phyloP scores from a whole-genome alignment of 495 filamentous ascomycete species.

The Penicillium riverlandense region DNA sequence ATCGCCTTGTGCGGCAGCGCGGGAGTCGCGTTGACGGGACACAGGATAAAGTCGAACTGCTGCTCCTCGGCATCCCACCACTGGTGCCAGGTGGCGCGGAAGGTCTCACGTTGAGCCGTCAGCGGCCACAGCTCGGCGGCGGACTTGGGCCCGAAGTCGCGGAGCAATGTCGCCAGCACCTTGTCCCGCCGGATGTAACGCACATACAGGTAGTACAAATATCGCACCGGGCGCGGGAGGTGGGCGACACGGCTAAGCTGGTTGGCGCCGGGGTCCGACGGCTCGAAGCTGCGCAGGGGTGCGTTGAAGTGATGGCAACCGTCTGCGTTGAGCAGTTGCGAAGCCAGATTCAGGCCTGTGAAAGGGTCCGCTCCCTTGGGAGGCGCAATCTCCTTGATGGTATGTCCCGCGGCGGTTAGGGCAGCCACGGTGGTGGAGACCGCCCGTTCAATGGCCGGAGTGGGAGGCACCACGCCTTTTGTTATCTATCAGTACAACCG shows the following conservation, averaged over 20 bases:
- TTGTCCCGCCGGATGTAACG: constrained; percentile 70
- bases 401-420: constrained; percentile 64
- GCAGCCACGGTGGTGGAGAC: constrained; percentile 62
- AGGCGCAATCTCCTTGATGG: constrained; percentile 63
- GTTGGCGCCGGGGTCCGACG: constrained; percentile 69
- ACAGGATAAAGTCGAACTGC: constrained; percentile 71
- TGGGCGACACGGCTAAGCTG: constrained; percentile 66
- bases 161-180: constrained; percentile 71
- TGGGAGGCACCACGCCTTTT: constrained; percentile 67
- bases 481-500: constrained; percentile 4
- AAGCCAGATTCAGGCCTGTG: constrained; percentile 70
- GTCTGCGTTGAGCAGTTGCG: constrained; percentile 81
- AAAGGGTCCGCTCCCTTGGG: constrained; percentile 56
- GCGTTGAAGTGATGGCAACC: constrained; percentile 76
- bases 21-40: constrained; percentile 84
- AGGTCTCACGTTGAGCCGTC: constrained; percentile 67
- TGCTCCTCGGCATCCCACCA: constrained; percentile 68
- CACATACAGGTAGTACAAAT: constrained; percentile 82
- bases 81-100: constrained; percentile 67
- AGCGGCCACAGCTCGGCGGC: constrained; percentile 76
- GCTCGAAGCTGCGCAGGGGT: constrained; percentile 71
- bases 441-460: constrained; percentile 76
- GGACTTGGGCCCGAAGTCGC: constrained; percentile 61
- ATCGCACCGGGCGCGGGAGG: constrained; percentile 71
- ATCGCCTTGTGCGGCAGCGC: constrained; percentile 85